A percentile compares a stretch with the other conserved stretches of the same genome.
These are phyloP conservation scores for Amorphotheca resinae DNA, from an alignment of 495 filamentous ascomycete species.

Conservation along the genomic window DNA sequence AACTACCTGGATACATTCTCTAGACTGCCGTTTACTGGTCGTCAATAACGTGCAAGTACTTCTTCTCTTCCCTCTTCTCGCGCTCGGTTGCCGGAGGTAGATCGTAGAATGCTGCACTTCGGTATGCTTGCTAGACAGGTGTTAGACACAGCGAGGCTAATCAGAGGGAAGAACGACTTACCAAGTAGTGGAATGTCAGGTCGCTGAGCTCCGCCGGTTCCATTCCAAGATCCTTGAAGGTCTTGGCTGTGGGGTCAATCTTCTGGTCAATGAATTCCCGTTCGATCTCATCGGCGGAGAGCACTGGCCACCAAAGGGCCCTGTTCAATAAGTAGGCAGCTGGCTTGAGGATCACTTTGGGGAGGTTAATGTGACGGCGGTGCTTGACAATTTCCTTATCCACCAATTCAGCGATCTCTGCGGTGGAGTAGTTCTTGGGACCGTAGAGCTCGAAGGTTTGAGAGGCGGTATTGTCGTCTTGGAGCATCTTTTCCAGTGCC, in stretches of 20 bases:
- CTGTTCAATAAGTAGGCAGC: constrained; percentile 60
- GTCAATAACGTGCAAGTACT: constrained; percentile 89
- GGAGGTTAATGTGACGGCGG: constrained; percentile 83
- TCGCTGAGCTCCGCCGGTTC: constrained; percentile 69
- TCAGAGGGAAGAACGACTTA: constrained; percentile 33
- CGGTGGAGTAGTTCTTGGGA: constrained; percentile 81
- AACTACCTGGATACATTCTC: constrained; percentile 1
- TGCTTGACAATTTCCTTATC: constrained; percentile 86
- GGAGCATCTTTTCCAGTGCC: constrained; percentile 77
- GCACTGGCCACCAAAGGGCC: constrained; percentile 73
- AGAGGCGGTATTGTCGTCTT: constrained; percentile 76
- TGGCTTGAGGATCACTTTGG: constrained; percentile 64
- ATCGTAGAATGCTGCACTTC: constrained; percentile 74
- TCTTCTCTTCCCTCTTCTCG: constrained; percentile 88
- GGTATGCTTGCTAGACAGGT: constrained; percentile 58
- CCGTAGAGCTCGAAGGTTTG: constrained; percentile 95
- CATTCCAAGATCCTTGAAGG: constrained; percentile 87
- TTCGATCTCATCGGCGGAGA: constrained; percentile 80
- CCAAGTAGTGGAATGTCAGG: constrained; percentile 85
- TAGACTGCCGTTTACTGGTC: constrained; percentile 47
- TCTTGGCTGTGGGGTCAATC: constrained; percentile 86
- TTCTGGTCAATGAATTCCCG: constrained; percentile 88
- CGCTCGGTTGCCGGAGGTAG: constrained; percentile 87
- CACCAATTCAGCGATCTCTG: constrained; percentile 75
- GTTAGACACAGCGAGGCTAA: constrained; percentile 18